Base-by-base conservation (phyloP, 2,329 filamentous ascomycete genomes). In the Dryadomyces quercivorus region DNA sequence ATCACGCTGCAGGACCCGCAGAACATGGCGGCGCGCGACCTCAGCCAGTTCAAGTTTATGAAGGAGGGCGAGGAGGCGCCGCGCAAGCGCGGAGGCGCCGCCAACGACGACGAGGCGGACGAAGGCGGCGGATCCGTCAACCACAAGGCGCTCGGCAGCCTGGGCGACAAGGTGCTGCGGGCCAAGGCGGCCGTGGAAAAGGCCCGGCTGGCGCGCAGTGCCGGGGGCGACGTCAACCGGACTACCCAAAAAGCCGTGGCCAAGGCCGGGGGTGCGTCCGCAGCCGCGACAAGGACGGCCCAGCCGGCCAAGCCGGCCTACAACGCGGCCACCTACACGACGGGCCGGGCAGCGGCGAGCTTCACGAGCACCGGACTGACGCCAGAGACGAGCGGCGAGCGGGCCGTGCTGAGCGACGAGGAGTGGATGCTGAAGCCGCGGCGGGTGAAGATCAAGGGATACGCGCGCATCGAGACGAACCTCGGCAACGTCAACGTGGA, bases 1-100 rank as follows among this genome's bases (percentile, higher is more conserved):
- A 95, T 98, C 64, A 96, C 90, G 0, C 73, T 98, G 10, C 94
- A 98, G 66, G 93, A 98, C 66, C 93, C 93, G 12, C 91, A 95
- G 66, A 95, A 95, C 67, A 75, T 93, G 20, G 84, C 86, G 55
- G 82, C 83, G 54, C 75, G 92, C 60, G 87, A 97, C 66, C 75
- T 96, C 58, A 90, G 84, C 69, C 81, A 84, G 48, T 98, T 95
- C 75, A 91, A 93, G 65, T 91, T 90, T 63, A 70, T 98, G 54
- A 82, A 90, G 63, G 89, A 97, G 21, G 92, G 93, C 9, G 78
- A 82, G 51, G 78, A 83, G 48, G 67, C 85, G 50, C 86, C 84
- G 8, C 0, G 82, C 80, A 26, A 93, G 66, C 77, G 86, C 59
- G 77, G 79, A 46, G 84, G 86, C 64, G 74, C 81, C 51, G 78